Conservation (phyloP, 768 basidiomycete species). For the Panaeolus cyanescens region DNA sequence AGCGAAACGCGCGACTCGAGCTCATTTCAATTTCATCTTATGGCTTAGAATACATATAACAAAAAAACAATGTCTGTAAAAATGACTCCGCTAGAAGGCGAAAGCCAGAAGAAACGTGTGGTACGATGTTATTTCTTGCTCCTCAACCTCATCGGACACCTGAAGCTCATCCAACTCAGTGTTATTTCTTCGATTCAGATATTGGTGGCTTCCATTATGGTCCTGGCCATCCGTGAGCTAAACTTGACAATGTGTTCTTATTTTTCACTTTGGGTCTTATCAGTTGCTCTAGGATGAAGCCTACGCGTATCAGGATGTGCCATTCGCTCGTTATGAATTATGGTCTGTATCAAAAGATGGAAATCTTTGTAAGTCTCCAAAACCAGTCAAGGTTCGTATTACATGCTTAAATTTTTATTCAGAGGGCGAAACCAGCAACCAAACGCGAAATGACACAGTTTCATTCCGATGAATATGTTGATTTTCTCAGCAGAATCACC, state of each 20-base stretch:
- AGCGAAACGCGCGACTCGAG: constrained; percentile 2
- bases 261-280: background rate
- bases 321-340: constrained; percentile 99
- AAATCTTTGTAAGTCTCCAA: constrained; percentile 84
- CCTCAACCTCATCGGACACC: constrained; percentile 7
- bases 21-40: constrained; percentile 12
- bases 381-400: background rate
- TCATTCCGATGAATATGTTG: constrained; percentile 98
- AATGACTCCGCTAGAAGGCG: constrained; percentile 71
- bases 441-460: constrained; percentile 99
- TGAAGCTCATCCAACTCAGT: constrained; percentile 46
- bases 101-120: constrained; percentile 81
- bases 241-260: background rate
- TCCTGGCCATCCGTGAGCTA: constrained; percentile 86
- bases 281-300: constrained; percentile 77
- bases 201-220: constrained; percentile 99
- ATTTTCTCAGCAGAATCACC: constrained; percentile 91
- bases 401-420: background rate
- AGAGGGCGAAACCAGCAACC: constrained; percentile 99
- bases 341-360: constrained; percentile 99
- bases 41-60: constrained; percentile 15
- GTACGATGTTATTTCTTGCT: constrained; percentile 49
- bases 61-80: constrained; percentile 42
- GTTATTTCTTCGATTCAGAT: constrained; percentile 99
- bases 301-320: constrained; percentile 98